A percentile compares a stretch with the other conserved stretches of the same genome.
Conservation (phyloP, 1,139 yeast species). For the Candida tropicalis region DNA sequence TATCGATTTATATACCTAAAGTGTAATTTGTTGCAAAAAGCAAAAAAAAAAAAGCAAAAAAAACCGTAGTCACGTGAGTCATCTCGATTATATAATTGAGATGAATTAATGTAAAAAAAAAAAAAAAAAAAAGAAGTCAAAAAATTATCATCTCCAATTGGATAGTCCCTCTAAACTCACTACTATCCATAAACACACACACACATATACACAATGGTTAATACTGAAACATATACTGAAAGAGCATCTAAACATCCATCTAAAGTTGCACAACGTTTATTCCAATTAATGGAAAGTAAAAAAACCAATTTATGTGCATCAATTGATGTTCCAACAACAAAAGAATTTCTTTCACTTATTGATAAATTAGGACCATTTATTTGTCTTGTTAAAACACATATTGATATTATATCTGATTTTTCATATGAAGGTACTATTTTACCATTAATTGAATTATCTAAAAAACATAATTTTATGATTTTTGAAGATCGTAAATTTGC, state of each 20-base stretch:
- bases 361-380: slow-evolving; percentile 89
- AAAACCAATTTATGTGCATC: slow-evolving; percentile 94
- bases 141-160: neutral
- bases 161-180: too few relatives aligned
- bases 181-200: too few relatives aligned
- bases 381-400: slow-evolving; percentile 91
- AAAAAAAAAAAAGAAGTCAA: slow-evolving; percentile 3
- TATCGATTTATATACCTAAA: neutral
- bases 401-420: slow-evolving; percentile 90
- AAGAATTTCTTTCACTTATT: slow-evolving; percentile 68
- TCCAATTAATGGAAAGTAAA: slow-evolving; percentile 75
- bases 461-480: slow-evolving; percentile 80
- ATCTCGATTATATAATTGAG: neutral
- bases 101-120: neutral
- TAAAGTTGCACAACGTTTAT: slow-evolving; percentile 76
- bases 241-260: slow-evolving; percentile 76
- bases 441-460: slow-evolving; percentile 71
- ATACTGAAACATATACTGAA: slow-evolving; percentile 51
- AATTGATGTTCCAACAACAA: slow-evolving; percentile 83
- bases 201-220: slow-evolving; percentile 28
- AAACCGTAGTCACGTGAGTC: neutral
- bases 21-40: too few relatives aligned
- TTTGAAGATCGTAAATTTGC: slow-evolving; percentile 98
- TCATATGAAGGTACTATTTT: slow-evolving; percentile 73
- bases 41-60: neutral